Evolutionary conservation across 2,329 filamentous ascomycete species (phyloP).

Genomic region (Penicillium thymicola): DNA sequence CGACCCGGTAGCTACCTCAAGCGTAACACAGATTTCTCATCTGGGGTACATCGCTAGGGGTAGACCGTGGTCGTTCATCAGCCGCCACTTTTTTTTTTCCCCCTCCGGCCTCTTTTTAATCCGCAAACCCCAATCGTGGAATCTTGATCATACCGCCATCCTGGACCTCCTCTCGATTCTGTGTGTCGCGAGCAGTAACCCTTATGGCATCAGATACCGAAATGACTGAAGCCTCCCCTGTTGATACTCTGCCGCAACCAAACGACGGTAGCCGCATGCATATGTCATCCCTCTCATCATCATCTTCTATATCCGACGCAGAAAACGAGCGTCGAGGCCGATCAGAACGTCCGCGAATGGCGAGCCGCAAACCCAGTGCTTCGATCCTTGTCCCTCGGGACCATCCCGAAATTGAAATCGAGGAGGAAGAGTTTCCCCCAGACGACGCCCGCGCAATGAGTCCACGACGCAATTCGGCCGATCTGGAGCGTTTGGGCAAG

Average conservation of each 20-base stretch:
- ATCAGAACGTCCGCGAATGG: constrained; percentile 62
- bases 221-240: constrained; percentile 38
- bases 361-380: constrained; percentile 73
- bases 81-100: neutral
- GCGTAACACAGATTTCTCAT: constrained; percentile 37
- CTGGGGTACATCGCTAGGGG: constrained; percentile 39
- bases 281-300: constrained; percentile 44
- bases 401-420: constrained; percentile 67
- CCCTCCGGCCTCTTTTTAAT: neutral
- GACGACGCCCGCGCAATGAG: constrained; percentile 94
- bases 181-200: constrained; percentile 21
- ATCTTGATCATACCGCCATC: constrained; percentile 13
- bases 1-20: constrained; percentile 36
- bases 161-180: constrained; percentile 21
- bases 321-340: constrained; percentile 44
- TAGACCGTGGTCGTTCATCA: constrained; percentile 30
- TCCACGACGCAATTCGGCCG: constrained; percentile 82
- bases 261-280: constrained; percentile 39
- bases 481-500: constrained; percentile 81
- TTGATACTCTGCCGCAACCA: constrained; percentile 40
- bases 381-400: constrained; percentile 80
- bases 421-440: constrained; percentile 73
- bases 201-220: constrained; percentile 38
- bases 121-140: neutral
- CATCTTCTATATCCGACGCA: constrained; percentile 49